A percentile compares a stretch with the other conserved stretches of the same genome.
phyloP scores from a whole-genome alignment of 2,329 filamentous ascomycete genomes.

The Aspergillus ochraceoroseus region DNA sequence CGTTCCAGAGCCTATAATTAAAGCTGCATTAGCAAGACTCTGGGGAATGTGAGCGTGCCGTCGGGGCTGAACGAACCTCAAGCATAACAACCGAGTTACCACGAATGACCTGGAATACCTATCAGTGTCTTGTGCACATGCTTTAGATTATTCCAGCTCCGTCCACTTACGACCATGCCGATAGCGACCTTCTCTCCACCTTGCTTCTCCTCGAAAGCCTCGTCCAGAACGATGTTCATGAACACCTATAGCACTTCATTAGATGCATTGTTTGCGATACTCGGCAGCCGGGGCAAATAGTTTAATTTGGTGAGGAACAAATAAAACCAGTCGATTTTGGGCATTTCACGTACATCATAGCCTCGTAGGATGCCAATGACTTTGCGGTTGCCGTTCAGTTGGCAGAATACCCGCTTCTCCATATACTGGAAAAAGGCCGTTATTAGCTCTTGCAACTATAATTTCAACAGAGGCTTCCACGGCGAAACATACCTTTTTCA shows the following conservation, averaged over 20 bases:
- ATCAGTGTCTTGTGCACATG: too few relatives aligned
- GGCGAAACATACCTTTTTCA: conserved; percentile 74
- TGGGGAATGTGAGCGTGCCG: background rate
- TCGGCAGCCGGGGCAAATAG: background rate
- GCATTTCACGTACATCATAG: conserved; percentile 70
- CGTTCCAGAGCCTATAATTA: conserved; percentile 38
- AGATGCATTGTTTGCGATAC: background rate
- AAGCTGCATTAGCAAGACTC: conserved; percentile 1
- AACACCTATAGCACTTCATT: conserved; percentile 63
- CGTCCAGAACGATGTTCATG: conserved; percentile 95
- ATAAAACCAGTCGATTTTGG: background rate
- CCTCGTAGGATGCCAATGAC: conserved; percentile 90
- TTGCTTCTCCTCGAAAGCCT: conserved; percentile 90
- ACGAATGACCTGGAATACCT: conserved; percentile 90
- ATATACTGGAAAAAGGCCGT: conserved; percentile 65
- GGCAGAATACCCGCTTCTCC: conserved; percentile 96
- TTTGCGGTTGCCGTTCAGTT: conserved; percentile 95
- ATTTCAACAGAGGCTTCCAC: background rate
- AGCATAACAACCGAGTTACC: conserved; percentile 99
- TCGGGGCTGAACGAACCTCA: conserved; percentile 52
- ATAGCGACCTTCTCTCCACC: conserved; percentile 84
- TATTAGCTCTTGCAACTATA: conserved; percentile 18
- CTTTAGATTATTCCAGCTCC: background rate
- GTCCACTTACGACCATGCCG: conserved; percentile 74
- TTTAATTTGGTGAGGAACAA: background rate